phyloP scores from a whole-genome alignment of 352 stramenopile species.

The Pythium volutum region DNA sequence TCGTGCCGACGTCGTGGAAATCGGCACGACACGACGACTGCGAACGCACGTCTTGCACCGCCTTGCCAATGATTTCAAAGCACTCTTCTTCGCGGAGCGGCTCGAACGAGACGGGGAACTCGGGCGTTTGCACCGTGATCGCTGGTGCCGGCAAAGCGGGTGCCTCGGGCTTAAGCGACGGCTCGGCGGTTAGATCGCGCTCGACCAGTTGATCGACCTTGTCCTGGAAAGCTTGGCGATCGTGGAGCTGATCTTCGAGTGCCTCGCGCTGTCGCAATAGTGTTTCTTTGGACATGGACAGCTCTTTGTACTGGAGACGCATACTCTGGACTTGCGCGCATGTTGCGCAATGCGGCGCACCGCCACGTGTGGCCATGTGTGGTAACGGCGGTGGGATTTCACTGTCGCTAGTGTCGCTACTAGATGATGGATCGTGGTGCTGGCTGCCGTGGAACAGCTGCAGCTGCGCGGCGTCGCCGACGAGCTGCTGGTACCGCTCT shows the following conservation, averaged over 20 bases:
- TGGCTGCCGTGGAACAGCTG: conserved; percentile 8
- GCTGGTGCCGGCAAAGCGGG: background rate
- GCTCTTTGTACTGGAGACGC: conserved; percentile 17
- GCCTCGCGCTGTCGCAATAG: conserved; percentile 25
- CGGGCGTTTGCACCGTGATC: conserved; percentile 17
- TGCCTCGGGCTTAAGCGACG: background rate
- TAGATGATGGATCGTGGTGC: background rate
- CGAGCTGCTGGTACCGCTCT: conserved; percentile 27
- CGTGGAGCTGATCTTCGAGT: conserved; percentile 28
- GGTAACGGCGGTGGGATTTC: background rate
- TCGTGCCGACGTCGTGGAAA: conserved; percentile 22
- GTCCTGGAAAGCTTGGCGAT: conserved; percentile 29
- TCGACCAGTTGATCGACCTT: conserved; percentile 22
- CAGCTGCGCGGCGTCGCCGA: conserved; percentile 17
- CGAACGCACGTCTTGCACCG: conserved; percentile 23
- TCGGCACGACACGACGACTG: conserved; percentile 8
- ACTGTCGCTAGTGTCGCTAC: background rate
- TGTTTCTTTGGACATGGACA: conserved; percentile 28
- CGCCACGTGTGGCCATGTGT: background rate
- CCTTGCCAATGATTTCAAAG: conserved; percentile 12
- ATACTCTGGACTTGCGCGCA: conserved; percentile 12
- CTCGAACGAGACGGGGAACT: conserved; percentile 24
- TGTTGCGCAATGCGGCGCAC: conserved; percentile 2
- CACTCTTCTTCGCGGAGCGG: conserved; percentile 30
- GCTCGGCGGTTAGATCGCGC: conserved; percentile 14